phyloP scores from a whole-genome alignment of 106 monocot genomes.

The Acanthochlamys bracteata region DNA sequence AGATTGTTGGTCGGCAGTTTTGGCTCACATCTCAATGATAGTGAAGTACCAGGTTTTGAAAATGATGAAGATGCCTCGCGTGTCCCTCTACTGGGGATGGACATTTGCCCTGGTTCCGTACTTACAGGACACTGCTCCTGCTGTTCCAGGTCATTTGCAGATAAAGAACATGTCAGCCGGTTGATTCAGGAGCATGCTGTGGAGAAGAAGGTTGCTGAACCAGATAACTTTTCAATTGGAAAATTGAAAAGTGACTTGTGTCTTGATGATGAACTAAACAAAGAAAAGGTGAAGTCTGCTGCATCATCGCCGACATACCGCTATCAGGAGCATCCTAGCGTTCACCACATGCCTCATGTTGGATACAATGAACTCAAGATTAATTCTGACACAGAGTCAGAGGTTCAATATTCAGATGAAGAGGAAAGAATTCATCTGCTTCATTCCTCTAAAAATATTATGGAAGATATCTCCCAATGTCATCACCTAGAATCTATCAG shows the following conservation, averaged over 20 bases:
- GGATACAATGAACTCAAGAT: constrained; percentile 40
- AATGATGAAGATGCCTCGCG: constrained; percentile 13
- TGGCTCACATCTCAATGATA: constrained; percentile 7
- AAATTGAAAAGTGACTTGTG: not conserved
- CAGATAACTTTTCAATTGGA: not conserved
- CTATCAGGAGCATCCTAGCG: constrained; percentile 2
- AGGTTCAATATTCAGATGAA: constrained; percentile 25
- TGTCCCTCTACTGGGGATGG: constrained; percentile 22
- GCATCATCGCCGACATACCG: not conserved
- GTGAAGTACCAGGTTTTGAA: not conserved
- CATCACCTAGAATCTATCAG: constrained; percentile 4
- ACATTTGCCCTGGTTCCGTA: constrained; percentile 6
- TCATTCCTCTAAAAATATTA: constrained; percentile 3
- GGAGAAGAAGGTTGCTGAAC: constrained; percentile 13
- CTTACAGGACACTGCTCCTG: constrained; percentile 33
- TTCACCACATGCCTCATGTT: constrained; percentile 28
- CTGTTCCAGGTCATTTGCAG: constrained; percentile 25
- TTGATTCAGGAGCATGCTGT: constrained; percentile 11
- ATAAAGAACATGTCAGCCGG: constrained; percentile 14
- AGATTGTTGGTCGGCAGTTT: constrained; percentile 29
- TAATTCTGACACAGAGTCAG: constrained; percentile 43
- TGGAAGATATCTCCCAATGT: constrained; percentile 8
- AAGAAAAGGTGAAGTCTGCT: not conserved
- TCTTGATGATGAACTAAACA: not conserved
- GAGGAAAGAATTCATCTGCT: constrained; percentile 10